Base-by-base conservation (phyloP, 1,284 basidiomycete genomes). In the Ceratobasidium papillatum region DNA sequence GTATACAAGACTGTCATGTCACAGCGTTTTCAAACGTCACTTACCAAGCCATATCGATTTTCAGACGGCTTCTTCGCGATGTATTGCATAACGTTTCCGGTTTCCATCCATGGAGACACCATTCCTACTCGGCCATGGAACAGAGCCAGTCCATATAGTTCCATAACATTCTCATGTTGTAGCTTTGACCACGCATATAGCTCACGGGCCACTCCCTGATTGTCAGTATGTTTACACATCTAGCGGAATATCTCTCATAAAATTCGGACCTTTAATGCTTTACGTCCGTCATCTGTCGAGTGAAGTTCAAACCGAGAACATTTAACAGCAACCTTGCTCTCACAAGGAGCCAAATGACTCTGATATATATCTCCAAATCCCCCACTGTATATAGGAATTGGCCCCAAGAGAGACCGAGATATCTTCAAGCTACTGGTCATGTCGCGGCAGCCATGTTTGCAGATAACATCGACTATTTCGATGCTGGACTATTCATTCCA, bases 91-190 rank as follows among this genome's bases (percentile, higher is more conserved):
- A 64, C 7, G 27, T 64, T 47, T 25, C 62, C 41, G 2, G 45
- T 22, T 3, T 5, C 41, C 62, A 45, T 64, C 62, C 62, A 64
- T 5, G 38, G 38, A 27, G 62, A 43, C 41, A 64, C 45, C 63
- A 65, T 65, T 7, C 63, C 63, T 8, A 65, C 9, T 3, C 45
- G 45, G 19, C 22, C 32, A 30, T 34, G 45, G 34, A 51, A 51
- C 14, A 14, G 25, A 22, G 47, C 47, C 17, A 65, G 9, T 14
- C 63, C 63, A 25, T 27, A 45, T 22, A 64, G 32, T 27, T 22
- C 22, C 9, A 45, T 22, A 43, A 64, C 19, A 43, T 64, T 64
- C 34, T 34, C 22, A 17, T 64, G 62, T 22, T 64, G 12, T 22
- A 43, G 32, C 12, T 51, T 30, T 17, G 45, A 51, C 63, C 47